Base-by-base conservation (phyloP, 805 yeast species). In the Lipomyces spencermartinsiae region DNA sequence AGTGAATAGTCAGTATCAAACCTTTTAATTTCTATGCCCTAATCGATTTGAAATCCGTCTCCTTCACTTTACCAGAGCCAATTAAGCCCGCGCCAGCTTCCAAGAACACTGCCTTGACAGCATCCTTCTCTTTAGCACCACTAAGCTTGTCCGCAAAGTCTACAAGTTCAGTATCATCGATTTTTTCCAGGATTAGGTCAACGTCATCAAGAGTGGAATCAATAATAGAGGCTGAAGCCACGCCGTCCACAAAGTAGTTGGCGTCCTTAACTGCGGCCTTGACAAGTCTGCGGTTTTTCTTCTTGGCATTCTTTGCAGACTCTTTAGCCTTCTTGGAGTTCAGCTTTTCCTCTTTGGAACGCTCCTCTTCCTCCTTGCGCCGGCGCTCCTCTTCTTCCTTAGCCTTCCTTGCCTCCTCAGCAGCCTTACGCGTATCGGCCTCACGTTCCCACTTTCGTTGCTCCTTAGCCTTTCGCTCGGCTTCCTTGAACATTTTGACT, bases 361-460 rank as follows among this genome's bases (percentile, higher is more conserved):
- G 79, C 67, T 86, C 93, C 61, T 88, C 96, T 70, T 90, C 95
- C 77, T 87, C 88, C 73, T 86, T 88, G 75, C 87, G 87, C 74
- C 90, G 91, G 73, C 83, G 87, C 77, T 92, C 97, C 76, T 91
- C 98, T 63, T 90, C 97, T 75, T 91, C 97, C 78, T 89, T 89
- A 82, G 89, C 89, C 67, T 87, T 88, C 79, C 90, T 89, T 61
- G 94, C 97, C 78, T 86, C 90, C 81, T 92, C 99, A 70, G 97
- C 97, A 73, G 96, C 98, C 79, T 92, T 89, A 85, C 98, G 91
- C 39, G 97, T 88, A 75, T 97, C 98, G 64, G 98, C 97, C 81
- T 93, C 98, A 80, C 89, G 91, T 81, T 95, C 98, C 98, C 98
- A 94, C 83, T 94, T 95, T 85, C 85, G 87, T 80, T 87, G 88